Base-by-base conservation (phyloP, 768 basidiomycete species). In the Pholiota molesta region DNA sequence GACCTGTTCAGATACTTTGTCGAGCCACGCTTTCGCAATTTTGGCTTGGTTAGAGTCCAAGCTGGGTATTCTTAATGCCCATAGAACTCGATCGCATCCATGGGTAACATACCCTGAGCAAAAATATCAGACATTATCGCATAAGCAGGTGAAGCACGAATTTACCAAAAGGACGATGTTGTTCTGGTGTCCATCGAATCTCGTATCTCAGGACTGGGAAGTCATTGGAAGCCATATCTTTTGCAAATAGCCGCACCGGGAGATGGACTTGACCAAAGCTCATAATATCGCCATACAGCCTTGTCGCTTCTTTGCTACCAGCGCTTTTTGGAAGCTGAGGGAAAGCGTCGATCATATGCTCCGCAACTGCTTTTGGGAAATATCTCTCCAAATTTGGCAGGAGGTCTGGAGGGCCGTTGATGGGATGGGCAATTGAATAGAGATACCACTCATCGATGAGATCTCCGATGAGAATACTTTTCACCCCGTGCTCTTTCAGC, bases 401-500 rank as follows among this genome's bases (percentile, higher is more conserved):
- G 10, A 91, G 76, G 63, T 92, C 90, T 23, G 65, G 65, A 21
- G 78, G 73, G 9, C 77, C 72, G 11, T 70, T 55, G 52, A 91
- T 81, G 0, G 86, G 83, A 69, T 90, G 85, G 4, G 89, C 84
- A 65, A 91, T 86, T 14, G 88, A 83, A 66, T 91, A 92, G 55
- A 91, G 79, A 70, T 86, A 90, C 90, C 90, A 92, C 71, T 92
- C 90, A 66, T 92, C 89, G 16, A 77, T 79, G 54, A 91, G 78
- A 58, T 90, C 87, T 9, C 91, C 91, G n/a, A 88, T 74, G 54
- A 86, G 76, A 60, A 92, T 76, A 68, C 81, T 84, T 42, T 76
- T 80, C 49, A 91, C 78, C 2, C 91, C 90, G 19, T 83, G 86
- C 19, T 77, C 81, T 49, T 69, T 72, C 13, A 92, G 78, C 1